Base-by-base conservation (phyloP, 495 filamentous ascomycete species). In the Cenococcum geophilum region DNA sequence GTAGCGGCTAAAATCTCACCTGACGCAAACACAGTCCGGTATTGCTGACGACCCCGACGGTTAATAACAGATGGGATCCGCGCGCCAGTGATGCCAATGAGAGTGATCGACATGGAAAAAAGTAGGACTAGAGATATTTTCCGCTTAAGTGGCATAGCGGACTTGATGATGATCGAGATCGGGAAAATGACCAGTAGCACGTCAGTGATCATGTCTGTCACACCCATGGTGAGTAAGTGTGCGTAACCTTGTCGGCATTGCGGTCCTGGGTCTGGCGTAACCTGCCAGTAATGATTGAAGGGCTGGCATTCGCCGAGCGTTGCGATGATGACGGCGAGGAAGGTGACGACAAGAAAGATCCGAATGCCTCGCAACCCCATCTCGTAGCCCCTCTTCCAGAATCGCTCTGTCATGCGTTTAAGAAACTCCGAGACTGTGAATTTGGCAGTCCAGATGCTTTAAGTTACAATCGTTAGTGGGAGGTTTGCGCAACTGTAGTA, bases 401-500 rank as follows among this genome's bases (percentile, higher is more conserved):
- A 77, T 51, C 80, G 74, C 6, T 78, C 76, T 5, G 82, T 88
- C 40, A 97, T 81, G 22, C 93, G 85, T 66, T 86, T 87, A 62
- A 97, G 85, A 68, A 95, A 97, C 71, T 95, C 90, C 61, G 88
- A 87, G 57, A 97, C 87, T 50, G 91, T 89, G 72, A 86, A 82
- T 74, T 97, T 98, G 68, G 91, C 83, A 32, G 85, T 86, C 92
- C 92, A 98, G 59, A 98, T 86, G 64, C 91, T 93, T 58, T 5
- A 23, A 36, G 64, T 51, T 47, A 34, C 36, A 42, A 36, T 43
- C 22, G 12, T 18, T 34, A 42, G 25, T 16, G 32, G 11, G 22
- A 54, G 14, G 42, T 50, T 20, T 22, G 50, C 27, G 11, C 27
- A 57, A 50, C 25, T 4, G 23, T 42, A 5, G 20, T 10, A 63